Conservation (phyloP, 306 rosid species). For the Malus orientalis region DNA sequence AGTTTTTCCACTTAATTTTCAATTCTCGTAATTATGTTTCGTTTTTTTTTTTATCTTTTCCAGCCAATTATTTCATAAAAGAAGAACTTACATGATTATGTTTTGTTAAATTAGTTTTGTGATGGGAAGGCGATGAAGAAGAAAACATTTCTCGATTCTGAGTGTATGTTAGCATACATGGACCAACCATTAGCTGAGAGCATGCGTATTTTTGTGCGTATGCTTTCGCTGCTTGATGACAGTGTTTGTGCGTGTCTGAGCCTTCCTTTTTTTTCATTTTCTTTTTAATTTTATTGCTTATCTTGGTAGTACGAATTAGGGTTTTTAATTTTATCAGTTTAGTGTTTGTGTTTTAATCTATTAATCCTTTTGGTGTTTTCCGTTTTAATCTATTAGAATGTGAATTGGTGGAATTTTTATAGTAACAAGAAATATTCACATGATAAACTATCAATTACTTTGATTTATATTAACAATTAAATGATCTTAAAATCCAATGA, state of each 20-base stretch:
- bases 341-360: background rate
- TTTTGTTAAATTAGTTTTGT: background rate
- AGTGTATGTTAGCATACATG: constrained; percentile 15
- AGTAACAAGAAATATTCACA: no score
- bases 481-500: no score
- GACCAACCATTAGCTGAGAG: constrained; percentile 25
- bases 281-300: background rate
- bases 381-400: no score
- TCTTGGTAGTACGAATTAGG: background rate
- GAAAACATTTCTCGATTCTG: constrained; percentile 61
- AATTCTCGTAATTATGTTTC: background rate
- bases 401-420: no score
- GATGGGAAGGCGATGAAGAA: constrained; percentile 43
- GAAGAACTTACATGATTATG: background rate
- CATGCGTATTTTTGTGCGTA: background rate
- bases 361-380: no score
- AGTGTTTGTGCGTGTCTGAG: constrained; percentile 77
- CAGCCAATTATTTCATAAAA: background rate
- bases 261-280: constrained; percentile 11
- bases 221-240: constrained; percentile 39
- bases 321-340: background rate
- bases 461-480: no score
- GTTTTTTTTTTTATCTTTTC: background rate
- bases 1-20: no score
- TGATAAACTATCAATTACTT: no score